These are phyloP conservation scores for Coemansia sp. DNA, from an alignment of 192 early-diverging fungal species.

Conservation along the genomic window DNA sequence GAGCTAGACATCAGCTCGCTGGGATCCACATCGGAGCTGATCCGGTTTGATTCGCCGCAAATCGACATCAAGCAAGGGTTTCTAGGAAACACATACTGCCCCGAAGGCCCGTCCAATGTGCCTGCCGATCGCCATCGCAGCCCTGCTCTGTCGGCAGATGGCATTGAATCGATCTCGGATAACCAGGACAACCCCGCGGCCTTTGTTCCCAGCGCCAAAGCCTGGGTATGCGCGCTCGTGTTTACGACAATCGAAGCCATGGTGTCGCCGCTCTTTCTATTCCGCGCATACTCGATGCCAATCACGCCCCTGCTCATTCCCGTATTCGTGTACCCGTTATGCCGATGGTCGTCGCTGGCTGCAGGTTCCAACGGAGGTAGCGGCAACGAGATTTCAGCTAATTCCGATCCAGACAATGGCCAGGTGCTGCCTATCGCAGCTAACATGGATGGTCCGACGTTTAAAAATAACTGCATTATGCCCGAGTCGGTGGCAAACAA, in stretches of 20 bases:
- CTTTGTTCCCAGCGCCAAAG: conserved; percentile 16
- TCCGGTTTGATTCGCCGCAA: neutral
- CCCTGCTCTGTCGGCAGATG: neutral
- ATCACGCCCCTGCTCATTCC: conserved; percentile 36
- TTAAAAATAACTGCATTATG: conserved; percentile 1
- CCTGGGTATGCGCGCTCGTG: conserved; percentile 32
- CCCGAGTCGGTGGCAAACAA: neutral
- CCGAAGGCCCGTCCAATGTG: neutral
- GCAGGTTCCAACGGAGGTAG: neutral
- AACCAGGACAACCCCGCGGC: neutral
- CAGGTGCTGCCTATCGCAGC: neutral
- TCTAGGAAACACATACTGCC: neutral
- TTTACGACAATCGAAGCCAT: conserved; percentile 27
- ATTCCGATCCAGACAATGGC: neutral
- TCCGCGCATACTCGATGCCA: conserved; percentile 41
- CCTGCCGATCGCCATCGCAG: neutral
- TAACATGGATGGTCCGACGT: neutral
- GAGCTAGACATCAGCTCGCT: neutral
- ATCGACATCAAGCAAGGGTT: conserved; percentile 1
- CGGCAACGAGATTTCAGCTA: neutral
- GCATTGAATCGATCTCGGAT: neutral
- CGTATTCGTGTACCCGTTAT: conserved; percentile 34
- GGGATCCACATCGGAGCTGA: neutral
- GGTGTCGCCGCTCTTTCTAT: conserved; percentile 40
- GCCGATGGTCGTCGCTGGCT: conserved; percentile 4